These are phyloP conservation scores for Ceratobasidium sp. DNA, from an alignment of 1,284 basidiomycete genomes.

Conservation along the genomic window DNA sequence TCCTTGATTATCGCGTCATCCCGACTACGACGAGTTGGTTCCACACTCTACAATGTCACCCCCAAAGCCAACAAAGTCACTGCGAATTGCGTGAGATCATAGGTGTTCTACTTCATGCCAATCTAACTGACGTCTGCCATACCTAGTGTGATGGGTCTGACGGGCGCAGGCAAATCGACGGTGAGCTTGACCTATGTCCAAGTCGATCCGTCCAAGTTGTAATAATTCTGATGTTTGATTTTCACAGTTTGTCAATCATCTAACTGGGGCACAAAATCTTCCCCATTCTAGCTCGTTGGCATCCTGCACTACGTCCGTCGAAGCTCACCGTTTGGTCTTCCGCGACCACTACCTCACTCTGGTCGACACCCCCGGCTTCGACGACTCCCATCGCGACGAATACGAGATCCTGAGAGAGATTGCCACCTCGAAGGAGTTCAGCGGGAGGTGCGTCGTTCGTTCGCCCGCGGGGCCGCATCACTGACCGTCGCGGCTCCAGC, in stretches of 20 bases:
- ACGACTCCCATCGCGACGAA: constrained; percentile 23
- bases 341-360: constrained; percentile 21
- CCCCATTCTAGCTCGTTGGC: not conserved
- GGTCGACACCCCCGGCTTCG: constrained; percentile 45
- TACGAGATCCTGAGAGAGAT: constrained; percentile 30
- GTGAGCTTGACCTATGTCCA: not conserved
- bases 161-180: constrained; percentile 19
- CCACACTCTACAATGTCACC: too few species aligned
- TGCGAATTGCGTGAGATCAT: too few species aligned
- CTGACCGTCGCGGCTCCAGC: not conserved
- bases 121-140: too few species aligned
- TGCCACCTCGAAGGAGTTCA: not conserved
- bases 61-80: too few species aligned
- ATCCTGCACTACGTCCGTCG: not conserved
- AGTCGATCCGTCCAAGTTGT: too few species aligned
- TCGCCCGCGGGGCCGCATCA: too few species aligned
- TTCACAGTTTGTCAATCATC: not conserved
- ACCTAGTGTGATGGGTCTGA: constrained; percentile 15
- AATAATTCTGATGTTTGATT: too few species aligned
- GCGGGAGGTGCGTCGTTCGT: too few species aligned
- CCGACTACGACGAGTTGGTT: too few species aligned
- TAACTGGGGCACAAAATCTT: not conserved
- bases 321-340: not conserved
- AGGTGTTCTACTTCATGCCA: too few species aligned
- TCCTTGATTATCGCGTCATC: too few species aligned